Conservation (phyloP, 345 rosid genomes). For the Melaleuca quinquenervia region DNA sequence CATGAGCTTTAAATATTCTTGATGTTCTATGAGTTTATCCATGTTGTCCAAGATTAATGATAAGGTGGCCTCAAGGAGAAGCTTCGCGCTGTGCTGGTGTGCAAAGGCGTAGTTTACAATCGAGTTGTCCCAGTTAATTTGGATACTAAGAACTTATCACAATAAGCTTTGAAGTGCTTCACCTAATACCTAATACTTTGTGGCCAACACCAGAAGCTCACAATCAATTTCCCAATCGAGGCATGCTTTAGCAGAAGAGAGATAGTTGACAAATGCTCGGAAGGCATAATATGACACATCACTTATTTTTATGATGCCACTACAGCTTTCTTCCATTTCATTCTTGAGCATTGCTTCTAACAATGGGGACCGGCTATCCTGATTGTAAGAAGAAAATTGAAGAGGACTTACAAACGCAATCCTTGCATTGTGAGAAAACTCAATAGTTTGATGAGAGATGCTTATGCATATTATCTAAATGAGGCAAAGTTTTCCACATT, state of each 20-base stretch:
- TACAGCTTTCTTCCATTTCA: slow-evolving; percentile 74
- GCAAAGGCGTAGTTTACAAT: slow-evolving; percentile 65
- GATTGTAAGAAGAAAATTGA: too few relatives aligned
- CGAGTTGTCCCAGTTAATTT: slow-evolving; percentile 64
- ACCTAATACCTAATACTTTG: slow-evolving; percentile 76
- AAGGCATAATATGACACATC: slow-evolving; percentile 53
- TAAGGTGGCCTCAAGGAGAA: slow-evolving; percentile 48
- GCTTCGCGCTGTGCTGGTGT: slow-evolving; percentile 69
- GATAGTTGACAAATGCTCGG: slow-evolving; percentile 46
- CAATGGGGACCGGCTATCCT: slow-evolving; percentile 68
- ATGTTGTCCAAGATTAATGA: slow-evolving; percentile 56
- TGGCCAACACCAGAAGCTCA: slow-evolving; percentile 64
- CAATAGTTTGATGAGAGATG: too few relatives aligned
- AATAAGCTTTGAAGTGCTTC: slow-evolving; percentile 56
- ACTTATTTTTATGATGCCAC: slow-evolving; percentile 61
- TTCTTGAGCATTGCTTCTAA: slow-evolving; percentile 82
- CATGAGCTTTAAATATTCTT: slow-evolving; percentile 64
- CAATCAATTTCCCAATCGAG: slow-evolving; percentile 68
- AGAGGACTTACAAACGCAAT: too few relatives aligned
- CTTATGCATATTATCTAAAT: too few relatives aligned
- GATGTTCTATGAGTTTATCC: slow-evolving; percentile 51
- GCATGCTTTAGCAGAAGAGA: slow-evolving; percentile 66
- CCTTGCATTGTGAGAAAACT: too few relatives aligned
- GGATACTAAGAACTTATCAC: slow-evolving; percentile 63
- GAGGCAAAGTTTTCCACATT: too few relatives aligned